Conservation (phyloP, 2,329 filamentous ascomycete genomes). For the Acarospora socialis region DNA sequence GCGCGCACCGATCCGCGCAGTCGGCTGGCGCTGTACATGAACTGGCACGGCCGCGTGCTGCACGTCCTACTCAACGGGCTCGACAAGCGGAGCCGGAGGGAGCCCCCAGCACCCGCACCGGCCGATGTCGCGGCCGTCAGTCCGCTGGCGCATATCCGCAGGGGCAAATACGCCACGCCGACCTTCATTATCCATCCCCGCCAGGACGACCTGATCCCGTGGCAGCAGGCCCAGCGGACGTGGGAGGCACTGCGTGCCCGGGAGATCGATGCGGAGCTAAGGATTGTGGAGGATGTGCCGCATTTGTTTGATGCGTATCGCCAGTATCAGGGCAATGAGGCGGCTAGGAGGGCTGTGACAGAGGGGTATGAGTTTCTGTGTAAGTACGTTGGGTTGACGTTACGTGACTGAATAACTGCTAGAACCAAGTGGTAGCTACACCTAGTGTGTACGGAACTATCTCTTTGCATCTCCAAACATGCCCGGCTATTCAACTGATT, state of each 20-base stretch:
- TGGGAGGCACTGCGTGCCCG: constrained; percentile 13
- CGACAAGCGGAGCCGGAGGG: too few species aligned
- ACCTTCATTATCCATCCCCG: constrained; percentile 23
- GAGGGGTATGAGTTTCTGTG: constrained; percentile 7
- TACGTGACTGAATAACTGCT: constrained; percentile 2
- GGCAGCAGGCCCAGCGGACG: constrained; percentile 17
- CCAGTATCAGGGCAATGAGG: constrained; percentile 1
- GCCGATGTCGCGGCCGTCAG: constrained; percentile 10
- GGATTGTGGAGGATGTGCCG: constrained; percentile 3
- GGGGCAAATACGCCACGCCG: constrained; percentile 20
- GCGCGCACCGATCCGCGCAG: constrained; percentile 21
- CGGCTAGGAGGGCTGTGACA: constrained; percentile 7
- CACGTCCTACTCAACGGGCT: constrained; percentile 23
- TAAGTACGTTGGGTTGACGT: constrained; percentile 1
- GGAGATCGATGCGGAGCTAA: constrained; percentile 10
- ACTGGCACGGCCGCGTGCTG: constrained; percentile 27
- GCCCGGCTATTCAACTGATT: too few species aligned
- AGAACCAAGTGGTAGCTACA: too few species aligned
- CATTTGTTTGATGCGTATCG: constrained; percentile 12
- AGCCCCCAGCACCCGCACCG: too few species aligned
- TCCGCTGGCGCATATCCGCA: constrained; percentile 20
- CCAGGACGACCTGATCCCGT: constrained; percentile 24
- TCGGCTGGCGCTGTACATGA: constrained; percentile 29
- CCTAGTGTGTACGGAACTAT: too few species aligned
- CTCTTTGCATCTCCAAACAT: too few species aligned